A percentile compares a stretch with the other conserved stretches of the same genome.
Conservation (phyloP, 1,139 yeast species). For the Kurtzmaniella natalensis region DNA sequence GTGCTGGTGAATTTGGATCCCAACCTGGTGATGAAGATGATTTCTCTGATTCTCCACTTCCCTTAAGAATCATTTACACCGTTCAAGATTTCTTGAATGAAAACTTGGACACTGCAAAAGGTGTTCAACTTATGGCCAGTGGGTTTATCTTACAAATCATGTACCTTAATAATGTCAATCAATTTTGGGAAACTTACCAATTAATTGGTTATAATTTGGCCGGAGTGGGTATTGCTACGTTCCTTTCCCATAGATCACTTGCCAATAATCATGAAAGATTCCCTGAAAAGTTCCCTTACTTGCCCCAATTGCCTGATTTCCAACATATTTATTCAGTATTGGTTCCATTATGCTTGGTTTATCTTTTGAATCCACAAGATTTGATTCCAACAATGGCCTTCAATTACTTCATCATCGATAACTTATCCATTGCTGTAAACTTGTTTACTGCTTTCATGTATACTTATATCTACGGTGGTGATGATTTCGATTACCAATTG, state of each 20-base stretch:
- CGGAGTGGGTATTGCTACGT: slow-evolving; percentile 29
- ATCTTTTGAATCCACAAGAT: slow-evolving; percentile 20
- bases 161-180: slow-evolving; percentile 20
- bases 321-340: slow-evolving; percentile 32
- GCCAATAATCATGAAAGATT: slow-evolving; percentile 14
- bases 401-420: slow-evolving; percentile 34
- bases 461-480: slow-evolving; percentile 27
- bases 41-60: slow-evolving; percentile 17
- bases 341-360: slow-evolving; percentile 26
- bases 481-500: slow-evolving; percentile 14
- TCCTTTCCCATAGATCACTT: slow-evolving; percentile 24
- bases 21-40: slow-evolving; percentile 15
- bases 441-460: slow-evolving; percentile 26
- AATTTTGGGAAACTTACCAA: slow-evolving; percentile 17
- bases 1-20: background rate
- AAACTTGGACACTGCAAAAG: slow-evolving; percentile 25
- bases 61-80: slow-evolving; percentile 25
- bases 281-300: slow-evolving; percentile 9
- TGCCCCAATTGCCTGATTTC: slow-evolving; percentile 34
- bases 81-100: slow-evolving; percentile 40
- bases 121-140: slow-evolving; percentile 31
- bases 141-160: slow-evolving; percentile 28
- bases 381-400: slow-evolving; percentile 31
- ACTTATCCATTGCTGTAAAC: slow-evolving; percentile 28
- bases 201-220: slow-evolving; percentile 31